A percentile compares a stretch with the other conserved stretches of the same genome.
Evolutionary conservation across 805 yeast species (phyloP).

Genomic region (Saccharomycopsis capsularis): DNA sequence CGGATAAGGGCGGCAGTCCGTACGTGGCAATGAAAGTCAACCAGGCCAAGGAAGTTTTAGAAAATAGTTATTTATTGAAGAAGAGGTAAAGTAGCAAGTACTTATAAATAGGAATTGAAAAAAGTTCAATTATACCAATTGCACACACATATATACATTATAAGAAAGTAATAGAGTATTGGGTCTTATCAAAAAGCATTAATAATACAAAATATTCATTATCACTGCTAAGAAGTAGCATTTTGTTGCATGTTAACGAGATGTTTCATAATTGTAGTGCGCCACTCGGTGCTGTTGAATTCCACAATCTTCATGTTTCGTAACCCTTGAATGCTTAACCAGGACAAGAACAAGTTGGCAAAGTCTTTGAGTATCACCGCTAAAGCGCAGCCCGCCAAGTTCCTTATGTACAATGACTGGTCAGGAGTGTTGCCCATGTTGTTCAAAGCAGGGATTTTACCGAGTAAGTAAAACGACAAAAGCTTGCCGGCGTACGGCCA

Average conservation of each 20-base stretch:
- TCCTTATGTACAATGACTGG: slow-evolving; percentile 30
- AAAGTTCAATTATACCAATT: neutral
- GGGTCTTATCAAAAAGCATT: no score
- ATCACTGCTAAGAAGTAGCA: no score
- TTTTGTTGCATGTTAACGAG: no score
- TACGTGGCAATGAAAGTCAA: slow-evolving; percentile 78
- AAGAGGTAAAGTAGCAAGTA: no score
- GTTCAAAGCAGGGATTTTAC: slow-evolving; percentile 25
- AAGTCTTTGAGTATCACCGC: slow-evolving; percentile 30
- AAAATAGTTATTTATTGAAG: slow-evolving; percentile 46
- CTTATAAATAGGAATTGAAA: no score
- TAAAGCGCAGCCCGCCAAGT: slow-evolving; percentile 30
- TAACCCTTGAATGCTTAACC: slow-evolving; percentile 28
- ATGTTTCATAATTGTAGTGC: no score
- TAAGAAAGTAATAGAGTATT: no score
- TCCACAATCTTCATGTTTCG: slow-evolving; percentile 22
- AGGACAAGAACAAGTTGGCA: slow-evolving; percentile 29
- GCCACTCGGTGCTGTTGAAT: slow-evolving; percentile 6
- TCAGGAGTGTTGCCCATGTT: slow-evolving; percentile 31
- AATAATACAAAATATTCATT: no score
- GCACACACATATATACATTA: neutral
- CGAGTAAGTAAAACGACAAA: slow-evolving; percentile 24
- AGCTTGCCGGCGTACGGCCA: slow-evolving; percentile 32
- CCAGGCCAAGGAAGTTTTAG: slow-evolving; percentile 76
- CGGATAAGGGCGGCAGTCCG: slow-evolving; percentile 84